Evolutionary conservation across 1,139 yeast genomes (phyloP).

Genomic region (Debaryomyces udenii): DNA sequence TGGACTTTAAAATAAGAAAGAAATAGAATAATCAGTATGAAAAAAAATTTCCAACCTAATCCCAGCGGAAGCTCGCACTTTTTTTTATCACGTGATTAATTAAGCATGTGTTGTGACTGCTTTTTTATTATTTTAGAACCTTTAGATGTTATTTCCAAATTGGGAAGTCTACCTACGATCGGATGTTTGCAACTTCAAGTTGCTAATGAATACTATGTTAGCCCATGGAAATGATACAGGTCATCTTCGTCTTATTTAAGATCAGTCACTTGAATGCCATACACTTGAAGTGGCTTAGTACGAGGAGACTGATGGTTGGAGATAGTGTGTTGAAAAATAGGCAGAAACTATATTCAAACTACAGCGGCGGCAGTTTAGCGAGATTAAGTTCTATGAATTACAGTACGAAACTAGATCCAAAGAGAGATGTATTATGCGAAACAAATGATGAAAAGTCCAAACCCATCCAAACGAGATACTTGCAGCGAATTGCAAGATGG

Average conservation of each 20-base stretch:
- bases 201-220: too few species aligned
- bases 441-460: slow-evolving; percentile 6
- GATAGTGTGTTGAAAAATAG: slow-evolving; percentile 20
- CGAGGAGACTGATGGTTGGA: slow-evolving; percentile 17
- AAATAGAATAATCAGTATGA: neutral
- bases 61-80: neutral
- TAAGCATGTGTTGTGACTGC: too few species aligned
- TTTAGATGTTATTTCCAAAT: neutral
- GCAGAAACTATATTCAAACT: slow-evolving; percentile 1
- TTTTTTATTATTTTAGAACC: neutral
- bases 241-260: too few species aligned
- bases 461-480: neutral
- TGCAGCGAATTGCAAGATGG: neutral
- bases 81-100: neutral
- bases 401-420: neutral
- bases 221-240: too few species aligned
- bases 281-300: too few species aligned
- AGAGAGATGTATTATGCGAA: too few species aligned
- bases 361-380: neutral
- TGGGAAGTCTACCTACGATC: neutral
- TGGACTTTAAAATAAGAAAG: slow-evolving; percentile 4
- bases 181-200: neutral
- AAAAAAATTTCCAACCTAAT: slow-evolving; percentile 2
- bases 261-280: too few species aligned
- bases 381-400: neutral